Evolutionary conservation across 306 rosid species (phyloP), one percentile per base, ranked within the genome.

Genomic region (Glycine latifolia): DNA sequence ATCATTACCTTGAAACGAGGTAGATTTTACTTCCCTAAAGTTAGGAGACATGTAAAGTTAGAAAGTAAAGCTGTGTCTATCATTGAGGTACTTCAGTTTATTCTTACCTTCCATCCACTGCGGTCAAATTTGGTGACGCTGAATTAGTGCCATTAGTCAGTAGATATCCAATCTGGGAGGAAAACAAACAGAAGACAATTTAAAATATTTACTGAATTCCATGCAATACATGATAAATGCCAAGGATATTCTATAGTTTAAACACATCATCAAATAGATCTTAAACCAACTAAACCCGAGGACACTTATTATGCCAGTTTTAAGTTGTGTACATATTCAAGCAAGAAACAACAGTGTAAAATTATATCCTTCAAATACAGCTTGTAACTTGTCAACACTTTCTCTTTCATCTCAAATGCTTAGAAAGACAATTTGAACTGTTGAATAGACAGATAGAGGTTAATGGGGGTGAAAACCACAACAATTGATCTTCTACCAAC

Each of bases 91-190:
- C 26, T 65, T 65, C 43, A 67, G 65, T 58, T 56, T 50, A 56
- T 67, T 70, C 60, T 68, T 89, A 94, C 98, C 90, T 85, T 86
- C 79, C 92, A 65, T 81, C 87, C 75, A 63, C 65, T 37, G 91
- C 81, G 49, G 79, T 52, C 76, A 87, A 68, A 15, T 86, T 78
- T 67, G 89, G 85, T 31, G 71, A 67, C 71, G 26, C 58, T 7
- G 66, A 59, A 31, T n/a, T 37, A 37, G 76, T 67, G 78, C 76
- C 61, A 67, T 82, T 86, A 37, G 77, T 79, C 61, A 90, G 80
- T 85, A 92, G 79, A 43, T 86, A 81, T 72, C 89, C 89, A 55
- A 88, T 83, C 97, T 91, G 88, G 33, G 53, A 65, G 67, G 47
- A 60, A 61, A 82, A 60, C 58, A 73, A 39, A 60, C 49, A 73